A percentile compares a stretch with the other conserved stretches of the same genome.
These are phyloP conservation scores for Coemansia sp. DNA, from an alignment of 192 early-diverging fungal species.

Conservation along the genomic window DNA sequence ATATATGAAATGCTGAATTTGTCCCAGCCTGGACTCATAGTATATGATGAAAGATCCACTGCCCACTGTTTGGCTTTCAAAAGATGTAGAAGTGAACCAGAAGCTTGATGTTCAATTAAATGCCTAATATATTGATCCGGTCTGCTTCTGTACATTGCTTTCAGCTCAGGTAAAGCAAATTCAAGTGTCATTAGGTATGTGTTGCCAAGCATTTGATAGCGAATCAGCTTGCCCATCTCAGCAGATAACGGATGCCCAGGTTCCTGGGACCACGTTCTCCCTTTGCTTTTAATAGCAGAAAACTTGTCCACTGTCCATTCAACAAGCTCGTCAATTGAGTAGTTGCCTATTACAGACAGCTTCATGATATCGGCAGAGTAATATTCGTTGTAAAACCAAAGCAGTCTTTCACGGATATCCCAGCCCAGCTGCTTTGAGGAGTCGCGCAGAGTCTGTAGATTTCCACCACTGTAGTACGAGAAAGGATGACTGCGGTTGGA, in stretches of 20 bases:
- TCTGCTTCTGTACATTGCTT: constrained; percentile 46
- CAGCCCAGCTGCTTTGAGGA: constrained; percentile 49
- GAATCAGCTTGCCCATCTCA: constrained; percentile 67
- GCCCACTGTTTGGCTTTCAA: constrained; percentile 88
- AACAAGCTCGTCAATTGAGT: constrained; percentile 68
- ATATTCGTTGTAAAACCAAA: constrained; percentile 77
- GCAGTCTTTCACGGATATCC: constrained; percentile 71
- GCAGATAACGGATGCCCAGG: constrained; percentile 63
- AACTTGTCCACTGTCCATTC: constrained; percentile 79
- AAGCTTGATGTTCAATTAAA: constrained; percentile 75
- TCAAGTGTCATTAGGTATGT: constrained; percentile 61
- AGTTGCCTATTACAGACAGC: constrained; percentile 78
- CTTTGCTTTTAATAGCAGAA: constrained; percentile 70
- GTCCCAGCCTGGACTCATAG: background rate
- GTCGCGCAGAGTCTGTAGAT: constrained; percentile 72
- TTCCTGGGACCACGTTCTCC: constrained; percentile 57
- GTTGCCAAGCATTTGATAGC: constrained; percentile 72
- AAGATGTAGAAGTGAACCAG: constrained; percentile 76
- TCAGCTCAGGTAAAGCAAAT: constrained; percentile 81
- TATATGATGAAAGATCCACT: constrained; percentile 18
- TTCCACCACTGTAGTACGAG: constrained; percentile 81
- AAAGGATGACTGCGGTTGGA: constrained; percentile 69
- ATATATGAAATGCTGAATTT: constrained; percentile 19
- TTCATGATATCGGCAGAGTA: constrained; percentile 96
- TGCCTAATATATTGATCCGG: constrained; percentile 69